Evolutionary conservation across 257 asterid species (phyloP).

Genomic region (Gynochthodes officinalis): DNA sequence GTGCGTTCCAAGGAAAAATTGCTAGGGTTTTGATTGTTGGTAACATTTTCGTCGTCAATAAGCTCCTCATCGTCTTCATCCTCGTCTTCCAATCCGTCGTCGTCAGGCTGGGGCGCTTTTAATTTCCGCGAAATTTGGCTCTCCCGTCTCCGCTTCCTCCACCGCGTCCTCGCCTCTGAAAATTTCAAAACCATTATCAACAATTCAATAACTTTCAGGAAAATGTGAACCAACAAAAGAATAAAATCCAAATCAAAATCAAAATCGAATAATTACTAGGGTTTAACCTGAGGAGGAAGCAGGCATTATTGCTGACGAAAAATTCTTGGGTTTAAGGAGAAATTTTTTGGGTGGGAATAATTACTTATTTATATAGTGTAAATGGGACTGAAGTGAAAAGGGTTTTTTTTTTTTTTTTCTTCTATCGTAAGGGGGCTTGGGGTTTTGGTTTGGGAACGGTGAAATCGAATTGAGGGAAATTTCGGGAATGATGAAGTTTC

Average conservation of each 20-base stretch:
- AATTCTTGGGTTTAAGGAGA: constrained; percentile 23
- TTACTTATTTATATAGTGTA: neutral
- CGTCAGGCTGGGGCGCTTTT: constrained; percentile 51
- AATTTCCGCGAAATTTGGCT: constrained; percentile 55
- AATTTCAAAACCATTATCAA: constrained; percentile 5
- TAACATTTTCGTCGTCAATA: constrained; percentile 46
- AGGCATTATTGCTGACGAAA: constrained; percentile 64
- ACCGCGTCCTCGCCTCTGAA: constrained; percentile 70
- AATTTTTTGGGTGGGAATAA: neutral
- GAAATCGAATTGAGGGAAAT: neutral
- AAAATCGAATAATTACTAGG: neutral
- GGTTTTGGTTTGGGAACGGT: neutral
- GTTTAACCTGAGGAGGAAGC: constrained; percentile 79
- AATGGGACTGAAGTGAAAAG: neutral
- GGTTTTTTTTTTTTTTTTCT: too few species aligned
- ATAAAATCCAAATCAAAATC: neutral
- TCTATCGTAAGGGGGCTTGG: too few species aligned
- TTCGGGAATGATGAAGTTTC: neutral
- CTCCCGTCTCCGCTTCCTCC: constrained; percentile 96
- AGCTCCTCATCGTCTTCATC: constrained; percentile 79
- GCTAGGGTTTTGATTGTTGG: constrained; percentile 24
- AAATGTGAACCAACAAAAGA: constrained; percentile 4
- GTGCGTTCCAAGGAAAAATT: constrained; percentile 30
- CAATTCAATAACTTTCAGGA: neutral
- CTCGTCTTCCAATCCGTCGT: constrained; percentile 70